Base-by-base conservation (phyloP, 805 yeast genomes). In the Kluyveromyces dobzhanskii region DNA sequence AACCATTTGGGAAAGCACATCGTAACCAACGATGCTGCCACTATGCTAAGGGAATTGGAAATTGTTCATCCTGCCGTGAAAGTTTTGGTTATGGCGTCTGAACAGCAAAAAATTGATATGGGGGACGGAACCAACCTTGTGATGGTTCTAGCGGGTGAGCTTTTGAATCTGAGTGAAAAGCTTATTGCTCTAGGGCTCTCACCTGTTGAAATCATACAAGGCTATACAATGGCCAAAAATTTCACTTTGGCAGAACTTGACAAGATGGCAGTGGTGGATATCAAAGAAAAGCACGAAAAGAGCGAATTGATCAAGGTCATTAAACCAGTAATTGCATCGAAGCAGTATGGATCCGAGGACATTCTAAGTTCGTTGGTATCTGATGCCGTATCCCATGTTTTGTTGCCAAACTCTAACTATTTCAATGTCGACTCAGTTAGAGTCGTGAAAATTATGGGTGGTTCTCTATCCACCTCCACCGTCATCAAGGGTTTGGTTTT, bases 401-500 rank as follows among this genome's bases (percentile, higher is more conserved):
- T 83, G 51, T 94, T 95, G 49, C 54, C 53, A n/a, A 43, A 43
- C 28, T 44, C 47, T 4, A 46, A 53, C 30, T 53, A 43, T 28
- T 92, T 92, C 72, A 92, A 88, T 59, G 92, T 90, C 40, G 98
- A 92, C 60, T 82, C 88, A 43, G 75, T 92, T 45, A 78, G 98
- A 59, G 96, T 92, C 13, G 98, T 92, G 38, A 92, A 92, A 66
- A 83, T 92, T 50, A 85, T 92, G 95, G 98, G 98, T 44, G 72
- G 94, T 13, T 71, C 88, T 38, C 69, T 92, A 50, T 64, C 68
- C 27, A 71, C 72, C 51, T 82, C 94, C 10, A 73, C 73, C 53
- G 97, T 92, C 38, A 70, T 92, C 47, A 85, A 84, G 64, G 98
- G 98, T 50, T 92, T 92, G 98, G 96, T 92, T 28, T 90, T 92